Conservation (phyloP, 495 filamentous ascomycete genomes). For the Aspergillus ellipticus region DNA sequence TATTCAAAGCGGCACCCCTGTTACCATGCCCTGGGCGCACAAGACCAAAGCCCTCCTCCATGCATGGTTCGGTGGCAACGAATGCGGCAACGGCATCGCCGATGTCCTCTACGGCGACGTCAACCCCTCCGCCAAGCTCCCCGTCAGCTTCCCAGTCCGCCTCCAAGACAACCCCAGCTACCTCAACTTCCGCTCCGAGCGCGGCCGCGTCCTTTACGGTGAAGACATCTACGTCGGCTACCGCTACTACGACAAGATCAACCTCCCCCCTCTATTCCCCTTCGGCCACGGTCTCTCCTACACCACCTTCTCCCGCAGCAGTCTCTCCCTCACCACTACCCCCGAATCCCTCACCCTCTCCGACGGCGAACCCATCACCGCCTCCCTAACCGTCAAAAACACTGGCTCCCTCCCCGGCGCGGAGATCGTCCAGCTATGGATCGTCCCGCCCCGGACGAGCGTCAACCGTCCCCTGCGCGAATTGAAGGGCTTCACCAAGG, state of each 20-base stretch:
- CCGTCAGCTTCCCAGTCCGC: conserved; percentile 60
- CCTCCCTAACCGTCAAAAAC: conserved; percentile 66
- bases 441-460: conserved; percentile 52
- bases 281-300: conserved; percentile 86
- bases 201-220: conserved; percentile 69
- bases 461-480: conserved; percentile 69
- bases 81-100: conserved; percentile 61
- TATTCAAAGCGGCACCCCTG: conserved; percentile 79
- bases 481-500: conserved; percentile 77
- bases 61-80: conserved; percentile 69
- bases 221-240: conserved; percentile 84
- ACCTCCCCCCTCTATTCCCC: conserved; percentile 63
- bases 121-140: conserved; percentile 56
- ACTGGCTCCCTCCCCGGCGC: conserved; percentile 60
- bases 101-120: conserved; percentile 53
- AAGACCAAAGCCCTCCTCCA: conserved; percentile 66
- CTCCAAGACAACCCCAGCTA: conserved; percentile 73
- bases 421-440: conserved; percentile 78
- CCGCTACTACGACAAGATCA: conserved; percentile 72
- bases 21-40: conserved; percentile 78
- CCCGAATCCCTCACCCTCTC: conserved; percentile 28
- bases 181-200: conserved; percentile 76
- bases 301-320: conserved; percentile 67
- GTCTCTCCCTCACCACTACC: conserved; percentile 46
- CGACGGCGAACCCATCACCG: conserved; percentile 51